phyloP scores from a whole-genome alignment of 495 filamentous ascomycete species.

The Corynascus novoguineensis region DNA sequence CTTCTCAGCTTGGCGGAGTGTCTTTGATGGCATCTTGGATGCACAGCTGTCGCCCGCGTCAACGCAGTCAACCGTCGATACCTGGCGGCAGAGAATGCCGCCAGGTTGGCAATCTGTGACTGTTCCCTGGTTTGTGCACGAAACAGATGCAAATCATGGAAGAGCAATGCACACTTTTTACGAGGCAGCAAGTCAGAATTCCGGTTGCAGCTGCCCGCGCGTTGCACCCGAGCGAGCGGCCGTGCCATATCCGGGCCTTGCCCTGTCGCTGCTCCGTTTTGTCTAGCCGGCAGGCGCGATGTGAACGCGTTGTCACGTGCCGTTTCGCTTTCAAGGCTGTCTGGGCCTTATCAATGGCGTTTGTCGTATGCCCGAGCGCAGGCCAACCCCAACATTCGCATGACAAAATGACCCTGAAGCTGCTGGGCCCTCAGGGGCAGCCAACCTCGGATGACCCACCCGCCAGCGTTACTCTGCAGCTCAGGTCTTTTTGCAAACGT shows the following conservation, averaged over 20 bases:
- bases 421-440: no score
- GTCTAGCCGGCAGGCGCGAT: slow-evolving; percentile 15
- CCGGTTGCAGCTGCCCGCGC: no score
- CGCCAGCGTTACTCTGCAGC: no score
- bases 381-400: no score
- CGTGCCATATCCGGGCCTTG: no score
- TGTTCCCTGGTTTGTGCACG: neutral
- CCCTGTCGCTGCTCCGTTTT: neutral
- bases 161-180: no score
- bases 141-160: neutral
- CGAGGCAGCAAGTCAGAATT: neutral
- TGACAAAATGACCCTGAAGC: no score
- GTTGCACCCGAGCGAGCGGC: no score
- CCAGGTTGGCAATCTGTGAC: neutral
- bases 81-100: neutral
- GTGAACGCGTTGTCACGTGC: slow-evolving; percentile 24
- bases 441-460: no score
- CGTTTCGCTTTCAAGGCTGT: neutral
- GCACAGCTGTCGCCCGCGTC: neutral
- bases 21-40: slow-evolving; percentile 7
- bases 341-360: no score
- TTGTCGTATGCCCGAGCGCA: no score
- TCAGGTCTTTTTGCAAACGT: no score
- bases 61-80: neutral
- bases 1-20: slow-evolving; percentile 22